phyloP scores from a whole-genome alignment of 2,329 filamentous ascomycete species.

The Paecilomyces sp. region DNA sequence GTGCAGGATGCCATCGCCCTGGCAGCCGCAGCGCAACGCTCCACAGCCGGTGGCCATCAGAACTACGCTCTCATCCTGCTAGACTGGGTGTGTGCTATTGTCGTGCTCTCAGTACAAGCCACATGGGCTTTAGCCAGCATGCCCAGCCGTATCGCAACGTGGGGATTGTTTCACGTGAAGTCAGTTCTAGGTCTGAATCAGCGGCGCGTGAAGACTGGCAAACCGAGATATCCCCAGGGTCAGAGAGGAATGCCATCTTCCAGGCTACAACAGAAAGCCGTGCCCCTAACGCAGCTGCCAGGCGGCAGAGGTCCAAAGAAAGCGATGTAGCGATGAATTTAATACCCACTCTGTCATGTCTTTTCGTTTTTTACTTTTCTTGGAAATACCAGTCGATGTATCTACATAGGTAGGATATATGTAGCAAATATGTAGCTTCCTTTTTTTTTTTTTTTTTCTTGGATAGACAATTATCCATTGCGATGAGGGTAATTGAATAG shows the following conservation, averaged over 20 bases:
- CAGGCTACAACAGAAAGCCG: constrained; percentile 5
- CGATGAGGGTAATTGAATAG: no score
- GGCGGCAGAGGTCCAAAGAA: neutral
- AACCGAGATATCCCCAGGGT: constrained; percentile 15
- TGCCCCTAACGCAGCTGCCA: neutral
- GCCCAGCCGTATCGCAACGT: constrained; percentile 18
- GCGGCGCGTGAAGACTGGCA: constrained; percentile 5
- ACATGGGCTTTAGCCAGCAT: constrained; percentile 21
- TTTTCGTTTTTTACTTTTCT: neutral
- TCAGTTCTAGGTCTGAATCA: constrained; percentile 1
- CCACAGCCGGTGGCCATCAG: constrained; percentile 11
- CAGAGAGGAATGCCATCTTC: neutral
- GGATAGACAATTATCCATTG: no score
- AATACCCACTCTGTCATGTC: neutral
- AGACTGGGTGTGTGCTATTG: constrained; percentile 26
- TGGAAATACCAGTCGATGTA: neutral
- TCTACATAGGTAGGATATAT: neutral
- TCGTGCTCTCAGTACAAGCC: constrained; percentile 30
- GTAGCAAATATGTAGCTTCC: no score
- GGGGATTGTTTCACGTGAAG: constrained; percentile 10
- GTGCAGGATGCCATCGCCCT: constrained; percentile 72
- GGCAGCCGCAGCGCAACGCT: constrained; percentile 60
- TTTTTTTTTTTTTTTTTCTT: no score
- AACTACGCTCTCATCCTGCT: constrained; percentile 23
- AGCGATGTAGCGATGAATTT: neutral